These are phyloP conservation scores for Asterochloris erici DNA, from an alignment of 139 green algal species.

Conservation along the genomic window DNA sequence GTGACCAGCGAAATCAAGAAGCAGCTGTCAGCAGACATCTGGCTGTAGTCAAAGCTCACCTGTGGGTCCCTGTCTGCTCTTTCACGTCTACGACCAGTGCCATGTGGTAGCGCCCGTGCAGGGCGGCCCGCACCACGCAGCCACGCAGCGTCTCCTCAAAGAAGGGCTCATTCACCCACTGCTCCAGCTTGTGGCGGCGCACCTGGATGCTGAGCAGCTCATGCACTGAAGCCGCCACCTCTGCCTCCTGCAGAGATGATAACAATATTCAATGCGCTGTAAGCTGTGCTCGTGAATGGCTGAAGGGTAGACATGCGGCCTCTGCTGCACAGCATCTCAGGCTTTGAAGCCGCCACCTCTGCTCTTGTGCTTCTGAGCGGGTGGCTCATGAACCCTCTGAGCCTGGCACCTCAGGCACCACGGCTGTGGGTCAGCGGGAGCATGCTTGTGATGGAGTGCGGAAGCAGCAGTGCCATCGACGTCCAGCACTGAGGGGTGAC, in stretches of 20 bases:
- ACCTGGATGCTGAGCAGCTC: conserved; percentile 32
- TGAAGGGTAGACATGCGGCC: too few species aligned
- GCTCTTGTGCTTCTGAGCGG: too few species aligned
- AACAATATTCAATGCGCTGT: too few species aligned
- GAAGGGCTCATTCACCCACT: conserved; percentile 56
- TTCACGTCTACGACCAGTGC: conserved; percentile 38
- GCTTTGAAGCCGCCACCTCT: too few species aligned
- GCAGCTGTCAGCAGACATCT: background rate
- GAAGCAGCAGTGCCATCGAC: too few species aligned
- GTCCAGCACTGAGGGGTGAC: too few species aligned
- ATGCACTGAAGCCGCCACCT: background rate
- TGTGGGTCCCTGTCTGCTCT: conserved; percentile 37
- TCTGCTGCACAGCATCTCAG: too few species aligned
- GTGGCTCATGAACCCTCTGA: too few species aligned
- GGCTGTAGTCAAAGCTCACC: background rate
- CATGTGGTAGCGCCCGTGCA: conserved; percentile 21
- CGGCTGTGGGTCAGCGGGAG: too few species aligned
- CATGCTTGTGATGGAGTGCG: too few species aligned
- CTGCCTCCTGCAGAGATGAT: conserved; percentile 2
- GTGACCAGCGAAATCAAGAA: background rate
- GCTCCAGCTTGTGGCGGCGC: conserved; percentile 43
- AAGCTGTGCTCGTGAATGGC: too few species aligned
- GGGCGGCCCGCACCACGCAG: conserved; percentile 37
- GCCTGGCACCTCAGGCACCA: too few species aligned
- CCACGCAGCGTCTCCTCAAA: conserved; percentile 41